phyloP scores from a whole-genome alignment of 305 asterid genomes.

The Fraxinus ornus region DNA sequence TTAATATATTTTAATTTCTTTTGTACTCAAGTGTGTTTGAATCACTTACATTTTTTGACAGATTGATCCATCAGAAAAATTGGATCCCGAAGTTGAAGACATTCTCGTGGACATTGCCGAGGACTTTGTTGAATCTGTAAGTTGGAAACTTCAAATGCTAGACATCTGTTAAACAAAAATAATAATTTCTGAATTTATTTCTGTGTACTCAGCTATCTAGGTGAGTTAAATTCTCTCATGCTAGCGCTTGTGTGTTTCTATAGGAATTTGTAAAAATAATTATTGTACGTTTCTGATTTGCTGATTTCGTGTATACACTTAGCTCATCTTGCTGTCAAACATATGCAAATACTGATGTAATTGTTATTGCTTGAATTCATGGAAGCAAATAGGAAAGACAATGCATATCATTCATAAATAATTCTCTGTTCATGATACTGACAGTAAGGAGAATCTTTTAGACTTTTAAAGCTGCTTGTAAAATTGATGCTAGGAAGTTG shows the following conservation, averaged over 20 bases:
- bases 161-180: not conserved
- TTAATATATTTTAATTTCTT: not conserved
- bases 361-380: constrained; percentile 8
- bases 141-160: constrained; percentile 27
- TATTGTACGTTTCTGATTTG: not conserved
- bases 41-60: constrained; percentile 30
- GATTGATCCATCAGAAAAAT: constrained; percentile 86
- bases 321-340: not conserved
- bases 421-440: not conserved
- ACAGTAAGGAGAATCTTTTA: not conserved
- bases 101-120: constrained; percentile 82
- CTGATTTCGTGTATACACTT: constrained; percentile 6
- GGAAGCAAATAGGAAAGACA: not conserved
- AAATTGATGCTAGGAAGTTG: not conserved
- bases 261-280: not conserved
- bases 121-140: constrained; percentile 92
- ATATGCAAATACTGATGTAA: not conserved
- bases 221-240: constrained; percentile 4
- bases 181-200: constrained; percentile 7
- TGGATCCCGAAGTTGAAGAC: constrained; percentile 84
- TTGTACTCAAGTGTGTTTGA: not conserved
- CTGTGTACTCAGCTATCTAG: constrained; percentile 4
- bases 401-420: not conserved
- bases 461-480: not conserved
- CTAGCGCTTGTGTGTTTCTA: not conserved